These are phyloP conservation scores for Cercospora beticola DNA, from an alignment of 2,329 filamentous ascomycete species.

Conservation along the genomic window DNA sequence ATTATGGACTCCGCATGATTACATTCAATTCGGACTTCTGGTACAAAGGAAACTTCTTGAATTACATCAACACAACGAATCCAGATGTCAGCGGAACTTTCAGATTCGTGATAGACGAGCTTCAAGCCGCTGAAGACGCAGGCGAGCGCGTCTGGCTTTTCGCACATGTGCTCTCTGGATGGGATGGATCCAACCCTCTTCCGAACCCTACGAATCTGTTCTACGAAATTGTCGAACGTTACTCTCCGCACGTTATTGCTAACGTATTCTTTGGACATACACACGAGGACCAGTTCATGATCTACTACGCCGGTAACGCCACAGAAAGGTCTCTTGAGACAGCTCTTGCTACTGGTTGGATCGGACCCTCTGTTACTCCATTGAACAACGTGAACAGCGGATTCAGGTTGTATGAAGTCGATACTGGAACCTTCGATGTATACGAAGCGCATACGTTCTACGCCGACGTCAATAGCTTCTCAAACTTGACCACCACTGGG, in stretches of 20 bases:
- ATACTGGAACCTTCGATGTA: slow-evolving; percentile 55
- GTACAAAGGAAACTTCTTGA: slow-evolving; percentile 49
- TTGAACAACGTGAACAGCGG: slow-evolving; percentile 56
- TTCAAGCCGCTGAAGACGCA: slow-evolving; percentile 54
- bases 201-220: slow-evolving; percentile 56
- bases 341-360: slow-evolving; percentile 54
- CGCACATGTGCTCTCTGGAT: slow-evolving; percentile 56
- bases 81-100: slow-evolving; percentile 53
- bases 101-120: slow-evolving; percentile 52
- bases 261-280: slow-evolving; percentile 58
- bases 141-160: slow-evolving; percentile 57
- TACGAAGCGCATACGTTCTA: slow-evolving; percentile 57
- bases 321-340: slow-evolving; percentile 43
- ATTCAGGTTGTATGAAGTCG: slow-evolving; percentile 56
- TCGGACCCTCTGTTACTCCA: slow-evolving; percentile 53
- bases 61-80: slow-evolving; percentile 54
- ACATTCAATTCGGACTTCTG: slow-evolving; percentile 56
- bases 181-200: slow-evolving; percentile 56
- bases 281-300: slow-evolving; percentile 56
- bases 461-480: slow-evolving; percentile 51
- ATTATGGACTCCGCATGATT: slow-evolving; percentile 54
- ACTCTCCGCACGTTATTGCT: slow-evolving; percentile 56
- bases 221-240: slow-evolving; percentile 57
- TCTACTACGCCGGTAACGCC: slow-evolving; percentile 53
- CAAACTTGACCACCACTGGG: slow-evolving; percentile 42